Percentiles rank a stretch among this genome's conserved stretches.
These are phyloP conservation scores for Trichophyton benhamiae DNA, from an alignment of 2,329 filamentous ascomycete species.

Conservation along the genomic window DNA sequence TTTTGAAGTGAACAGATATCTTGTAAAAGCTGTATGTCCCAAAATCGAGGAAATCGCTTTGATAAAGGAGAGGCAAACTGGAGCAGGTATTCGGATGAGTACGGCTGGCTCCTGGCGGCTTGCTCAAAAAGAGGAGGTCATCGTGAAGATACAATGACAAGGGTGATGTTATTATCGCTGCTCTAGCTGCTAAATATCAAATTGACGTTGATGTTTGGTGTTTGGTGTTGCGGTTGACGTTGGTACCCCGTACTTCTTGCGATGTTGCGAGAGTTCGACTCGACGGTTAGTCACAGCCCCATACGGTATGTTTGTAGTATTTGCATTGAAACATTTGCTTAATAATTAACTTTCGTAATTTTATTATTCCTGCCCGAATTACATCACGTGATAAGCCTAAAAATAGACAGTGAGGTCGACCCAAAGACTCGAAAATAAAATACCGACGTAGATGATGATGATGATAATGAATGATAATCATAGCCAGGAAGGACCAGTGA, in stretches of 20 bases:
- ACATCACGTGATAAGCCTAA: no score
- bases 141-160: not conserved
- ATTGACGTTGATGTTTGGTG: not conserved
- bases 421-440: no score
- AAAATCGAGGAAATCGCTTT: not conserved
- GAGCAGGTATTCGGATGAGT: not conserved
- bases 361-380: not conserved
- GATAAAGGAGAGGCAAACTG: conserved; percentile 2
- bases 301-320: not conserved
- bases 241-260: not conserved
- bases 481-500: no score
- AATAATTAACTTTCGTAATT: not conserved
- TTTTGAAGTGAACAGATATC: conserved; percentile 11
- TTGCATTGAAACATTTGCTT: not conserved
- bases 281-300: not conserved
- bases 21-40: not conserved
- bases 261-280: not conserved
- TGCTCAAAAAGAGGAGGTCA: not conserved
- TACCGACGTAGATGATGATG: no score
- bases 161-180: not conserved
- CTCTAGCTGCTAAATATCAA: not conserved
- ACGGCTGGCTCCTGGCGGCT: not conserved
- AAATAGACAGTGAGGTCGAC: no score
- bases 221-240: not conserved
- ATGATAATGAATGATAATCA: no score